Evolutionary conservation across 164 flowering plant species (phyloP).

Genomic region (Protea cynaroides): DNA sequence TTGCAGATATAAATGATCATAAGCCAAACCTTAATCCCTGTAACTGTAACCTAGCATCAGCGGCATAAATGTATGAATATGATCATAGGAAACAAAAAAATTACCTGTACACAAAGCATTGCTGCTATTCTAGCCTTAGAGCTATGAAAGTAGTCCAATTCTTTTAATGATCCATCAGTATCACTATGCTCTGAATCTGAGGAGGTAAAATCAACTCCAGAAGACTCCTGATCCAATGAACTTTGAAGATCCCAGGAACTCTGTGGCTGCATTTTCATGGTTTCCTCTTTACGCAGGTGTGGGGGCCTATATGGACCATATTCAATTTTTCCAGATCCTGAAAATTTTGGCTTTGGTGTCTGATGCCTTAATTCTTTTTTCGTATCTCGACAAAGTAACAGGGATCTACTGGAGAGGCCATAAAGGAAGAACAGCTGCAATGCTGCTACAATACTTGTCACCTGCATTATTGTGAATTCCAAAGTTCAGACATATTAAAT

Average conservation of each 20-base stretch:
- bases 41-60: no score
- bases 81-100: no score
- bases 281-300: conserved; percentile 65
- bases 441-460: conserved; percentile 70
- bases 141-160: conserved; percentile 27
- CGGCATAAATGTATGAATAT: no score
- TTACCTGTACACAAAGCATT: conserved; percentile 77
- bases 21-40: no score
- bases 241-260: conserved; percentile 24
- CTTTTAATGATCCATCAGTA: conserved; percentile 54
- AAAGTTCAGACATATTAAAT: background rate
- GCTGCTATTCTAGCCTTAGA: conserved; percentile 81
- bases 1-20: no score
- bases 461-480: conserved; percentile 34
- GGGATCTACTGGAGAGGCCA: conserved; percentile 43
- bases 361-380: conserved; percentile 22
- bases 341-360: conserved; percentile 14
- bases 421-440: conserved; percentile 57
- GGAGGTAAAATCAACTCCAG: conserved; percentile 35
- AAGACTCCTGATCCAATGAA: conserved; percentile 35
- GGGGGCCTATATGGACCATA: conserved; percentile 80
- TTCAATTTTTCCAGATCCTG: conserved; percentile 27
- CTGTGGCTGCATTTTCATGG: conserved; percentile 17
- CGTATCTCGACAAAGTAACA: conserved; percentile 16
- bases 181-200: conserved; percentile 98